phyloP scores from a whole-genome alignment of 495 filamentous ascomycete species.

The Neurospora sp. region DNA sequence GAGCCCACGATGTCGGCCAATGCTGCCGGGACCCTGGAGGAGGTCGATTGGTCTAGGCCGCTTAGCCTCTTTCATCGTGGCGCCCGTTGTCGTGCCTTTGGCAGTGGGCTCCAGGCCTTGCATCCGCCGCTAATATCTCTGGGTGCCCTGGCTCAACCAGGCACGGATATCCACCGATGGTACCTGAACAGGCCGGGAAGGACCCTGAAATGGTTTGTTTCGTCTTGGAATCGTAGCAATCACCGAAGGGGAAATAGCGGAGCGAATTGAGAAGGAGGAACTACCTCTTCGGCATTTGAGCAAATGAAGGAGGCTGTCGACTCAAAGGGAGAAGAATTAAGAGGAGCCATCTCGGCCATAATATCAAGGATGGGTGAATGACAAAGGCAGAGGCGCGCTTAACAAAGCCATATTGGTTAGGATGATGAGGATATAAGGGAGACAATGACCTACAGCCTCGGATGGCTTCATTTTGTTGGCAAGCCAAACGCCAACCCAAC shows the following conservation, averaged over 20 bases:
- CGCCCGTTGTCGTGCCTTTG: constrained; percentile 6
- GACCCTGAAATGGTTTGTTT: constrained; percentile 12
- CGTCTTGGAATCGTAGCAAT: constrained; percentile 14
- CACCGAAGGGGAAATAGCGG: constrained; percentile 12
- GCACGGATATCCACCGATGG: background rate
- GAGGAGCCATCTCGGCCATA: constrained; percentile 3
- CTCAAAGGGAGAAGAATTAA: constrained; percentile 3
- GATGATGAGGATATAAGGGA: background rate
- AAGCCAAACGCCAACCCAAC: background rate
- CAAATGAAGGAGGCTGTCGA: constrained; percentile 7
- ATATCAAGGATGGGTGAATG: background rate
- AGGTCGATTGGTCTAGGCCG: constrained; percentile 14
- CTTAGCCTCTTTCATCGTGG: constrained; percentile 25
- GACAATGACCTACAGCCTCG: background rate
- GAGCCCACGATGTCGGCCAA: constrained; percentile 3
- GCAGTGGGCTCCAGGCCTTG: constrained; percentile 1
- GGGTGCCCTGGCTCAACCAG: background rate
- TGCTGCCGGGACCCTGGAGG: background rate
- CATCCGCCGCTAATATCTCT: background rate
- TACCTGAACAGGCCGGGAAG: constrained; percentile 1
- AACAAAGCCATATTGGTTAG: background rate
- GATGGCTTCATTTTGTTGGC: background rate
- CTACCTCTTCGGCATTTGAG: constrained; percentile 1
- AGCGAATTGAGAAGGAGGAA: constrained; percentile 19
- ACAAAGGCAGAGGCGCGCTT: background rate